Base-by-base conservation (phyloP, 1,139 yeast genomes). In the Taphrina populina region DNA sequence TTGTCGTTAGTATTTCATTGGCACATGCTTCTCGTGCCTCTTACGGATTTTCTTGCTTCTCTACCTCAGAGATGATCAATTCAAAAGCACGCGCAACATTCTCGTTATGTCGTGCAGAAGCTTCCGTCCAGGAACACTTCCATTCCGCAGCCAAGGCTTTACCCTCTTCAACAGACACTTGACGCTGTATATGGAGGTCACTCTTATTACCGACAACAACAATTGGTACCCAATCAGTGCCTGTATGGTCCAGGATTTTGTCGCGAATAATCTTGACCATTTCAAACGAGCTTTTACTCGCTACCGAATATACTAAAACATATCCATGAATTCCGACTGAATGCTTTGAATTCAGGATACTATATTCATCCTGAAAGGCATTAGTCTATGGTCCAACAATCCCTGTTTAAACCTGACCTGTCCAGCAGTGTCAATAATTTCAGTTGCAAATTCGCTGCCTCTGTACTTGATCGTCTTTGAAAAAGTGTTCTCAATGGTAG, bases 371-470 rank as follows among this genome's bases (percentile, higher is more conserved):
- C 72, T 73, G 36, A 8, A 8, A 33, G 13, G 73, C 30, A 27
- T 24, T 24, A 10, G 17, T 13, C 17, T 30, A 27, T 27, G 46
- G 24, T 8, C 6, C 8, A 11, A 2, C 49, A 19, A 45, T 13
- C 19, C 20, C 56, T 11, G 20, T 56, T 62, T 57, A 83, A 10
- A 21, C 1, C 32, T 10, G 17, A 26, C 52, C 24, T 49, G 92
- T n/a, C 96, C 96, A 0, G 96, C 95, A 0, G 96, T 88, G 67
- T 88, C 96, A 62, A 88, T 74, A 59, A 88, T 85, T 68, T 88
- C 96, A 26, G 92, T 80, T 57, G 85, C 84, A 67, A 84, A 88
- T 58, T 84, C 87, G 64, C 82, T 83, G 61, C 85, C 86, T 62
- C 83, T 81, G 69, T 83, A 80, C 60, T 74, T 77, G 66, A 88